phyloP scores from a whole-genome alignment of 495 filamentous ascomycete genomes.

The Penicillium salamii region DNA sequence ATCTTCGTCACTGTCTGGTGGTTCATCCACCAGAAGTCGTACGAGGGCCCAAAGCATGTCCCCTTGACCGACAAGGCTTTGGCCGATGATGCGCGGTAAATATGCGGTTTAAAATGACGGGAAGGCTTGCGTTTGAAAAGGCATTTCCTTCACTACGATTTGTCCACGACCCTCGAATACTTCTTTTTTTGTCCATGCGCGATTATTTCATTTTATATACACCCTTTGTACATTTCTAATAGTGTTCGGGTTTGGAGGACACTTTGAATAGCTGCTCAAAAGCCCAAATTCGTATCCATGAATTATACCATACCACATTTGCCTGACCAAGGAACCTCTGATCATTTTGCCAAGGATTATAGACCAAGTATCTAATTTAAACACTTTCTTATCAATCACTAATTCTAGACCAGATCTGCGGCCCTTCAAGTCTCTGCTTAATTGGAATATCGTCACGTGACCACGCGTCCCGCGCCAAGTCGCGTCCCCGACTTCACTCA shows the following conservation, averaged over 20 bases:
- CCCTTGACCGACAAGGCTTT: slow-evolving; percentile 36
- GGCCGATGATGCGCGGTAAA: slow-evolving; percentile 25
- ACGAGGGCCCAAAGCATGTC: slow-evolving; percentile 38
- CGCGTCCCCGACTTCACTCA: slow-evolving; percentile 7
- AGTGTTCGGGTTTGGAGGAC: slow-evolving; percentile 5
- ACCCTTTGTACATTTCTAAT: slow-evolving; percentile 13
- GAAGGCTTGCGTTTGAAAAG: slow-evolving; percentile 2
- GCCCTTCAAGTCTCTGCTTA: too few relatives aligned
- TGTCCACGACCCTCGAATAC: slow-evolving; percentile 7
- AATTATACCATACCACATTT: neutral
- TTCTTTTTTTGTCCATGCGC: slow-evolving; percentile 7
- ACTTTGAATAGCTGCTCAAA: slow-evolving; percentile 9
- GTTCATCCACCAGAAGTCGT: slow-evolving; percentile 33
- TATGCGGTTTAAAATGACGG: neutral
- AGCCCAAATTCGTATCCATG: slow-evolving; percentile 2
- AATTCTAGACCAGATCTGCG: neutral
- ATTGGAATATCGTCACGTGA: slow-evolving; percentile 16
- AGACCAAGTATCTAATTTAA: too few relatives aligned
- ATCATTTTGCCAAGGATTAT: neutral
- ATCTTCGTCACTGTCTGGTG: slow-evolving; percentile 43
- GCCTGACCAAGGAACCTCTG: too few relatives aligned
- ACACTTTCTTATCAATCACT: neutral
- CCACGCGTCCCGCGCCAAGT: slow-evolving; percentile 14
- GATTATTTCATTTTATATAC: slow-evolving; percentile 13
- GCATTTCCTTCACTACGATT: slow-evolving; percentile 12